Percentiles rank a stretch among this genome's conserved stretches.
These are phyloP conservation scores for Plasmodium gonderi DNA, from an alignment of 169 alveolate genomes.

Conservation along the genomic window DNA sequence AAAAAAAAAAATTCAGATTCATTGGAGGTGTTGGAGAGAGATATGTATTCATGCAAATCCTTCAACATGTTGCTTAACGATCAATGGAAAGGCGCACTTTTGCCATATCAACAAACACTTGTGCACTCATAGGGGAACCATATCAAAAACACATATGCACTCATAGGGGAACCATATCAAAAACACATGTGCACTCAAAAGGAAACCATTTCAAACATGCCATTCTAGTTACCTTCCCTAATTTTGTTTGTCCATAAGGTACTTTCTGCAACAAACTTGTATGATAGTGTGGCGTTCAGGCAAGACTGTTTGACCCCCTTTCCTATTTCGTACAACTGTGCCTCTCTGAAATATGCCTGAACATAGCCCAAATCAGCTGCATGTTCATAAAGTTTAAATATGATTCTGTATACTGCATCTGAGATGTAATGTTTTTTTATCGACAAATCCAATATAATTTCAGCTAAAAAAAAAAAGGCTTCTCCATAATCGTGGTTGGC, in stretches of 20 bases:
- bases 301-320: constrained; percentile 69
- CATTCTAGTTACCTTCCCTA: constrained; percentile 32
- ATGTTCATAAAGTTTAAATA: constrained; percentile 66
- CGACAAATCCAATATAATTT: constrained; percentile 60
- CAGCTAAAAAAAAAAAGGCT: constrained; percentile 73
- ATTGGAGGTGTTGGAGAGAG: no score
- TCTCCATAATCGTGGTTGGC: constrained; percentile 76
- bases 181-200: not conserved
- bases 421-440: constrained; percentile 24
- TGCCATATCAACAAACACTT: no score
- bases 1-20: no score
- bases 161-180: no score
- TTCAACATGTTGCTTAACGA: no score
- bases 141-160: no score
- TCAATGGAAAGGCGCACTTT: no score
- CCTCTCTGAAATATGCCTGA: constrained; percentile 74
- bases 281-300: constrained; percentile 63
- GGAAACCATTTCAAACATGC: not conserved
- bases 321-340: constrained; percentile 73
- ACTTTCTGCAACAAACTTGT: constrained; percentile 68
- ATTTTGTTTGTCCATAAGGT: constrained; percentile 51
- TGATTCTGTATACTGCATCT: constrained; percentile 27
- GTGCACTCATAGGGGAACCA: no score
- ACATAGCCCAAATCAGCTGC: constrained; percentile 74
- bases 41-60: no score